These are phyloP conservation scores for Plasmodium ovale DNA, from an alignment of 169 alveolate species.

Conservation along the genomic window DNA sequence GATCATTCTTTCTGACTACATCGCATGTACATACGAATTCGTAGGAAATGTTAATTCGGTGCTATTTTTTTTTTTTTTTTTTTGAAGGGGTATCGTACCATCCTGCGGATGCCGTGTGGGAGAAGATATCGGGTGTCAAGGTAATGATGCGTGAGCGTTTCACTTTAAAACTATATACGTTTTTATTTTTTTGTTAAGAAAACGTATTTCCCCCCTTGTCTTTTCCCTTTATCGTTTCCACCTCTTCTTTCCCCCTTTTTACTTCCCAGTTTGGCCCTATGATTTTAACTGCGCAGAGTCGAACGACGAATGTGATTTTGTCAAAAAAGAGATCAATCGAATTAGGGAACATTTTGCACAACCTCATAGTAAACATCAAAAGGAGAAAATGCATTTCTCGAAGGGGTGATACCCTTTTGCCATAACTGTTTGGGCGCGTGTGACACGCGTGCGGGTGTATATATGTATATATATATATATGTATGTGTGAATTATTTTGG, in stretches of 20 bases:
- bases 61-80: conserved; percentile 4
- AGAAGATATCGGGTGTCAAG: conserved; percentile 65
- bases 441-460: neutral
- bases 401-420: neutral
- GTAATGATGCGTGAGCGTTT: neutral
- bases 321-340: conserved; percentile 67
- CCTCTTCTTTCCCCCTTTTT: neutral
- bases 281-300: conserved; percentile 68
- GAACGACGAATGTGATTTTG: conserved; percentile 70
- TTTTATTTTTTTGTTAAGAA: neutral
- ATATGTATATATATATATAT: neutral
- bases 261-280: conserved; percentile 49
- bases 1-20: neutral
- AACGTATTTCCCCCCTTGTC: neutral
- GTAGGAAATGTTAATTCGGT: too few relatives aligned
- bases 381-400: neutral
- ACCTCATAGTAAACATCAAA: conserved; percentile 34
- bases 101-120: conserved; percentile 74
- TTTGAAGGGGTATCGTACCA: conserved; percentile 41
- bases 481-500: neutral
- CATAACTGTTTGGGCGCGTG: neutral
- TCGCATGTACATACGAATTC: neutral
- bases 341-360: conserved; percentile 55
- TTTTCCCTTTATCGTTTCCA: neutral
- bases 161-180: neutral